Conservation (phyloP, 2,329 filamentous ascomycete genomes). For the Chrysoporthe puriensis region DNA sequence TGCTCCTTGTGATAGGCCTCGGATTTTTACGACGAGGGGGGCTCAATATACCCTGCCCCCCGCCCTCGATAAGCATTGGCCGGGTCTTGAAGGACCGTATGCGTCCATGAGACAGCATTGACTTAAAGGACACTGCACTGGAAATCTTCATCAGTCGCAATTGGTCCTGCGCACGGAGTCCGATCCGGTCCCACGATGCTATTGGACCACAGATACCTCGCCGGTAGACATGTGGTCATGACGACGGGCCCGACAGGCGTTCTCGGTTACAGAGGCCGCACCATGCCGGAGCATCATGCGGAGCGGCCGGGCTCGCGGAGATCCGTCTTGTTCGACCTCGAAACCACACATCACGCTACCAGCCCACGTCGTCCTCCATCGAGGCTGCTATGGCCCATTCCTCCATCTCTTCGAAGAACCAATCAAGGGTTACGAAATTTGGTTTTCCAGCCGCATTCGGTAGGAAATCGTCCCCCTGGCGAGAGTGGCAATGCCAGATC, state of each 20-base stretch:
- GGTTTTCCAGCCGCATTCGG: background rate
- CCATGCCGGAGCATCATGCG: background rate
- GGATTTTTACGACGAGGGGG: background rate
- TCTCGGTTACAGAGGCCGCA: background rate
- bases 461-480: background rate
- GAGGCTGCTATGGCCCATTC: background rate
- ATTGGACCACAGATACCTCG: background rate
- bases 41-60: too few relatives aligned
- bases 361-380: background rate
- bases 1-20: background rate
- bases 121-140: background rate
- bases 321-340: background rate
- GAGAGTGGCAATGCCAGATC: background rate
- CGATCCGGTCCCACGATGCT: background rate
- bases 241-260: background rate
- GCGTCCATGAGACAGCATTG: too few relatives aligned
- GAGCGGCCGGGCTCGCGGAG: background rate
- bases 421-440: background rate
- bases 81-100: too few relatives aligned
- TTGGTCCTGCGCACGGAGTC: background rate
- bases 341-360: background rate
- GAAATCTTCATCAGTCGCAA: background rate
- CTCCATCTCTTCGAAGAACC: background rate
- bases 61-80: too few relatives aligned
- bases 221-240: background rate